Evolutionary conservation across 1,284 basidiomycete species (phyloP).

Genomic region (Trichosporon sp.): DNA sequence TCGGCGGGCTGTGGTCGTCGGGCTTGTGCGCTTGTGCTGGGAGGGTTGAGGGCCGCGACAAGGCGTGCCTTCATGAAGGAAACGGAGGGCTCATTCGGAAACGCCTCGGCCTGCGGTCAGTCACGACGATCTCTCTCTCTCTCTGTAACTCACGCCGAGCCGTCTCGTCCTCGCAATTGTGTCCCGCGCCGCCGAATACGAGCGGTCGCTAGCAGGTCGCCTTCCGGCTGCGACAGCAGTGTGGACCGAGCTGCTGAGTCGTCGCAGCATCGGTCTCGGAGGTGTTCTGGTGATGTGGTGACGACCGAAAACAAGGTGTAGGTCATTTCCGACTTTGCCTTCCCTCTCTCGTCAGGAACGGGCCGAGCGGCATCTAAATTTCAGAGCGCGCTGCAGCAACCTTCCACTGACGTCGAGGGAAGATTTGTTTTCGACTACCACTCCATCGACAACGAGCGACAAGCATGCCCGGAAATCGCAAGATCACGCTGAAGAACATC

Average conservation of each 20-base stretch:
- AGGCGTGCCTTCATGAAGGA: constrained; percentile 14
- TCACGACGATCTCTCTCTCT: no score
- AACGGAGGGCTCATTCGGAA: constrained; percentile 1
- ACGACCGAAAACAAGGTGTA: background rate
- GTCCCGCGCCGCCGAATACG: background rate
- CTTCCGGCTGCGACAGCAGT: background rate
- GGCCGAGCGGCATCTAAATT: constrained; percentile 4
- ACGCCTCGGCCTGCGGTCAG: constrained; percentile 9
- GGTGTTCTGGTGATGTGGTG: background rate
- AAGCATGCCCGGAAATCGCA: constrained; percentile 45
- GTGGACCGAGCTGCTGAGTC: constrained; percentile 2
- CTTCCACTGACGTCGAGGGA: constrained; percentile 2
- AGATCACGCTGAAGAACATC: constrained; percentile 48
- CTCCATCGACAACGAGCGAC: constrained; percentile 8
- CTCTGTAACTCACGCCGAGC: constrained; percentile 1
- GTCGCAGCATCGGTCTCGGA: constrained; percentile 3
- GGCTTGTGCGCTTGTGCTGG: background rate
- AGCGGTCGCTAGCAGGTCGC: background rate
- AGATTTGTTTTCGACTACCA: constrained; percentile 12
- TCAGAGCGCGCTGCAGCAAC: background rate
- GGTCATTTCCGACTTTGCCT: background rate
- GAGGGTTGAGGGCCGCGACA: constrained; percentile 10
- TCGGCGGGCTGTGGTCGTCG: background rate
- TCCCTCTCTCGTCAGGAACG: background rate
- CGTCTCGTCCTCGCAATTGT: background rate